These are phyloP conservation scores for Cytidiella melzeri DNA, from an alignment of 768 basidiomycete species.

Conservation along the genomic window DNA sequence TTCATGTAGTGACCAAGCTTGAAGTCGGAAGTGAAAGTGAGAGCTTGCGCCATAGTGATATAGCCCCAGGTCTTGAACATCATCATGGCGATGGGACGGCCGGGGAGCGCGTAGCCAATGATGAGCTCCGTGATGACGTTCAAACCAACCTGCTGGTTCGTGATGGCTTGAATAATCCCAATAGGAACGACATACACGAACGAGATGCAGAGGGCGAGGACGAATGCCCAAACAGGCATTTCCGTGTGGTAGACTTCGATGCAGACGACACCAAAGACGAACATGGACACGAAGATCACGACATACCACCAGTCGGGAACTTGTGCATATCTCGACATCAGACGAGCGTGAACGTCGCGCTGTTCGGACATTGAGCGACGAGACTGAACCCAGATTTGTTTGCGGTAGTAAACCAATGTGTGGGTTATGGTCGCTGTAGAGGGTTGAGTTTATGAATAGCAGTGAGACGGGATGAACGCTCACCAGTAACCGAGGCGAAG, in stretches of 20 bases:
- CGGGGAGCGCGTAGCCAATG: slow-evolving; percentile 53
- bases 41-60: slow-evolving; percentile 56
- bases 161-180: slow-evolving; percentile 78
- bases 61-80: slow-evolving; percentile 73
- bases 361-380: slow-evolving; percentile 71
- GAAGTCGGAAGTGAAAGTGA: slow-evolving; percentile 68
- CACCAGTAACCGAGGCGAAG: slow-evolving; percentile 35
- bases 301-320: slow-evolving; percentile 87
- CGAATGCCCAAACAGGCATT: slow-evolving; percentile 70
- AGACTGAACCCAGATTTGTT: slow-evolving; percentile 69
- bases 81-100: slow-evolving; percentile 73
- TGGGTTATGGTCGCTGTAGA: slow-evolving; percentile 54
- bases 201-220: slow-evolving; percentile 48
- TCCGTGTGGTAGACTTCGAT: slow-evolving; percentile 69
- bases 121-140: slow-evolving; percentile 72
- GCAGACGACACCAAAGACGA: slow-evolving; percentile 57
- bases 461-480: not conserved
- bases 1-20: slow-evolving; percentile 75
- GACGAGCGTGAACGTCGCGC: slow-evolving; percentile 76
- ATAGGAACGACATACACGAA: slow-evolving; percentile 71
- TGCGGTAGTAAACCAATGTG: slow-evolving; percentile 66
- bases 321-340: slow-evolving; percentile 72
- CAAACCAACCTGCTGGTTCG: slow-evolving; percentile 68
- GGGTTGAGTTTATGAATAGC: not conserved
- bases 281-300: slow-evolving; percentile 61